A percentile compares a stretch with the other conserved stretches of the same genome.
These are phyloP conservation scores for Theobroma cacao DNA, from an alignment of 345 rosid species.

Conservation along the genomic window DNA sequence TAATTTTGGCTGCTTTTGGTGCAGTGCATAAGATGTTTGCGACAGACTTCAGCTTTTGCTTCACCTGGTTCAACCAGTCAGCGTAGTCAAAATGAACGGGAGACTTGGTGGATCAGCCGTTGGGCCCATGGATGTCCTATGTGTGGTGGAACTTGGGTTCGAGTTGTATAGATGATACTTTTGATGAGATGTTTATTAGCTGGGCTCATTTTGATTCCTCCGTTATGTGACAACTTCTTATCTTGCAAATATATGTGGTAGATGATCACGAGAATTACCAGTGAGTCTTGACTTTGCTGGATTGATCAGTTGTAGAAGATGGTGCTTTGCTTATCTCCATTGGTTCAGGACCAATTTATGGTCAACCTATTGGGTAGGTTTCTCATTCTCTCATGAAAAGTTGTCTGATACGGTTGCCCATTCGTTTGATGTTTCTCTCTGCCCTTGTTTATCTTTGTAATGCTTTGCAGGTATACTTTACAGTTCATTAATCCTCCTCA, in stretches of 20 bases:
- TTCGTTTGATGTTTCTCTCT: neutral
- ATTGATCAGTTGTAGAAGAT: neutral
- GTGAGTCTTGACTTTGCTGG: neutral
- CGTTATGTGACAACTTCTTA: neutral
- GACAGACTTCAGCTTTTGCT: slow-evolving; percentile 93
- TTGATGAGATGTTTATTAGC: neutral
- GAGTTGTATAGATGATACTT: slow-evolving; percentile 55
- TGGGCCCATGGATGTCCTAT: slow-evolving; percentile 98
- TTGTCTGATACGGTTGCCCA: neutral
- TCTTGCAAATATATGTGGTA: neutral
- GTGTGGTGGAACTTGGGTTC: slow-evolving; percentile 99
- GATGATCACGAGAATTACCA: neutral
- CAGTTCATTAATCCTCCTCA: neutral
- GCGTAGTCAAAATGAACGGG: slow-evolving; percentile 61
- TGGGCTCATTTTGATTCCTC: neutral
- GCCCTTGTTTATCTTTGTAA: neutral
- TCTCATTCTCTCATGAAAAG: neutral
- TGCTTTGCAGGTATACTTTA: neutral
- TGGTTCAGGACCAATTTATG: neutral
- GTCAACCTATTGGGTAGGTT: neutral
- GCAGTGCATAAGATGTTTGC: slow-evolving; percentile 95
- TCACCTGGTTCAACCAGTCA: slow-evolving; percentile 52
- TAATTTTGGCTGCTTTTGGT: slow-evolving; percentile 1
- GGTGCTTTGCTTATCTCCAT: neutral
- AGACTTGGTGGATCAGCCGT: slow-evolving; percentile 92